Percentiles rank a stretch among this genome's conserved stretches.
Evolutionary conservation across 805 yeast species (phyloP).

Genomic region (Saturnispora saitoi): DNA sequence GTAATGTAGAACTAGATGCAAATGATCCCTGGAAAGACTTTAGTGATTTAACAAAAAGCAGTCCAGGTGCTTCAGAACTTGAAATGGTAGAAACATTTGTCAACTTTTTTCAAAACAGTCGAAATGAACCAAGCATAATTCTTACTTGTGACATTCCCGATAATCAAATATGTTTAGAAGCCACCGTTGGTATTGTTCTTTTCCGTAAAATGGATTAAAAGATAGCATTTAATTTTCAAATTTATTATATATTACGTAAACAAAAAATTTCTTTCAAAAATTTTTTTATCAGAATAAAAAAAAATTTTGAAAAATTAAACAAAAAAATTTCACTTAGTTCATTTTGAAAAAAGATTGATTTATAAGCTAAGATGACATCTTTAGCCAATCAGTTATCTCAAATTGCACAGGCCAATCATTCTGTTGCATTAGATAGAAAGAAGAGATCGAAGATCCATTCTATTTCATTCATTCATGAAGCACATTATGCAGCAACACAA

Average conservation of each 20-base stretch:
- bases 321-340: background rate
- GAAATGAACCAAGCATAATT: slow-evolving; percentile 21
- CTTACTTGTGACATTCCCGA: slow-evolving; percentile 13
- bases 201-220: slow-evolving; percentile 10
- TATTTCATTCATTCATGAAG: slow-evolving; percentile 77
- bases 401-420: slow-evolving; percentile 53
- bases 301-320: background rate
- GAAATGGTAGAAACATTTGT: slow-evolving; percentile 14
- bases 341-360: background rate
- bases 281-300: background rate
- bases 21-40: slow-evolving; percentile 19
- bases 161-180: slow-evolving; percentile 14
- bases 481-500: slow-evolving; percentile 87
- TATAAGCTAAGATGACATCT: slow-evolving; percentile 28
- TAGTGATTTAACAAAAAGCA: slow-evolving; percentile 9
- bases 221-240: background rate
- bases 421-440: slow-evolving; percentile 79
- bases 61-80: slow-evolving; percentile 11
- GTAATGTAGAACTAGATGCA: slow-evolving; percentile 10
- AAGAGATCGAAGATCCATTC: slow-evolving; percentile 80
- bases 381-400: slow-evolving; percentile 77
- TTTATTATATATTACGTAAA: background rate
- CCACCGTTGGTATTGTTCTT: slow-evolving; percentile 17
- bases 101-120: slow-evolving; percentile 13
- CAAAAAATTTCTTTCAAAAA: background rate